Base-by-base conservation (phyloP, 2,329 filamentous ascomycete genomes). In the Zalaria obscura region DNA sequence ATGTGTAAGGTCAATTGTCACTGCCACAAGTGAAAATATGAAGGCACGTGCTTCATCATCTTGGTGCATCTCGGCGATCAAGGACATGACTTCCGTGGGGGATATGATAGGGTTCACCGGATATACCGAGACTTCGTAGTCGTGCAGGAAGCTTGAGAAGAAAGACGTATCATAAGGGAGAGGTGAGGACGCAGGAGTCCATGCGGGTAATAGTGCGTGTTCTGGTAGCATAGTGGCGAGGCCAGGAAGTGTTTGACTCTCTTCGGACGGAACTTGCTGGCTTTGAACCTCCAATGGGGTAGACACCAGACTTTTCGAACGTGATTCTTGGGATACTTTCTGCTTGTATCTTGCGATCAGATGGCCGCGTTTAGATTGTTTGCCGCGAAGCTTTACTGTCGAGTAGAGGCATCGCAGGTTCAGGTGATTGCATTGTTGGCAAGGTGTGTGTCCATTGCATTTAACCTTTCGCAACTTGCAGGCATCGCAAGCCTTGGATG, bases 101-200 rank as follows among this genome's bases (percentile, higher is more conserved):
- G 61, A 52, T 40, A 70, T 61, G 42, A 70, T 58, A 4, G 67
- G 67, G 35, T 66, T 63, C 34, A 69, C 61, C 1, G 67, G 67
- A 47, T 68, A 70, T 10, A 70, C 64, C 11, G 59, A 59, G 27
- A 55, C 49, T 47, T 63, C 55, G 41, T 68, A 70, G 37, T 67
- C 60, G 10, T 64, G 60, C 27, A 69, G 50, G 5, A 70, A 55
- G n/a, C 60, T 56, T 28, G 62, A 47, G 41, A 69, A 66, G 54
- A 64, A 65, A 3, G 47, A 37, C 41, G 43, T 51, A 54, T 49
- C 50, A 47, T 28, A 41, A 40, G 38, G 46, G 44, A 35, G 46
- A 45, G 8, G 36, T 8, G 41, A 39, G 5, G 45, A 33, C 6
- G 35, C 33, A 26, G 40, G 46, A 35, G 41, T 45, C 5, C 40